Conservation (phyloP, 768 basidiomycete species). For the Mycena venus region DNA sequence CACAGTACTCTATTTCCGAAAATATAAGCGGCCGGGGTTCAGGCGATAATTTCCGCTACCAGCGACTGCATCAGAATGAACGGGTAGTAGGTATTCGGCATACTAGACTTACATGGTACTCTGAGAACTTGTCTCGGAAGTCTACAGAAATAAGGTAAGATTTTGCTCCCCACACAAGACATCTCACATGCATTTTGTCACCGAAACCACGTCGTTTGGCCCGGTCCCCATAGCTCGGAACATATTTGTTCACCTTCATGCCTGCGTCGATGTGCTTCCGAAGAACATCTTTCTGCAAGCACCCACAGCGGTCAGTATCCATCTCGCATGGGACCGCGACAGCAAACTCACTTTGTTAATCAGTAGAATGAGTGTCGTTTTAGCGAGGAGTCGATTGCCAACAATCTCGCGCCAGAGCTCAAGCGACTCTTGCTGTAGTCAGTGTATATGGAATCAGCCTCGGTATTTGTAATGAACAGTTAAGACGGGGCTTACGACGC, state of each 20-base stretch:
- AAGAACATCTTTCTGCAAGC: constrained; percentile 58
- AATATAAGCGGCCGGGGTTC: constrained; percentile 71
- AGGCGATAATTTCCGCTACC: constrained; percentile 60
- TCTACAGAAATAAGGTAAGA: constrained; percentile 44
- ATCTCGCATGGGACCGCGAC: background rate
- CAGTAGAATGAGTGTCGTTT: constrained; percentile 66
- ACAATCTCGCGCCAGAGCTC: too few species aligned
- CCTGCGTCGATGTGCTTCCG: constrained; percentile 60
- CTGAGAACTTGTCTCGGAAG: constrained; percentile 62
- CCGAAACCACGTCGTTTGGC: constrained; percentile 66
- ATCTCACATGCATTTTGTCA: constrained; percentile 65
- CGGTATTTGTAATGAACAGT: too few species aligned
- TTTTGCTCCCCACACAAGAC: too few species aligned
- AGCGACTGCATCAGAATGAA: background rate
- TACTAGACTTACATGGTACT: constrained; percentile 54
- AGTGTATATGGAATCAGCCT: background rate
- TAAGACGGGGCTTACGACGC: constrained; percentile 50
- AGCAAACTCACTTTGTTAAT: constrained; percentile 60
- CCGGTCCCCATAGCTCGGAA: constrained; percentile 73
- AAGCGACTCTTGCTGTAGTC: constrained; percentile 65
- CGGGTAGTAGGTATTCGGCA: too few species aligned
- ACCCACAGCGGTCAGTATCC: too few species aligned
- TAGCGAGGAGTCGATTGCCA: constrained; percentile 58
- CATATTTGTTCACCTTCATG: constrained; percentile 63
- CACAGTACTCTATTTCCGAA: constrained; percentile 77